Evolutionary conservation across 129 eudicot genomes (phyloP).

Genomic region (Scalesia atractyloides): DNA sequence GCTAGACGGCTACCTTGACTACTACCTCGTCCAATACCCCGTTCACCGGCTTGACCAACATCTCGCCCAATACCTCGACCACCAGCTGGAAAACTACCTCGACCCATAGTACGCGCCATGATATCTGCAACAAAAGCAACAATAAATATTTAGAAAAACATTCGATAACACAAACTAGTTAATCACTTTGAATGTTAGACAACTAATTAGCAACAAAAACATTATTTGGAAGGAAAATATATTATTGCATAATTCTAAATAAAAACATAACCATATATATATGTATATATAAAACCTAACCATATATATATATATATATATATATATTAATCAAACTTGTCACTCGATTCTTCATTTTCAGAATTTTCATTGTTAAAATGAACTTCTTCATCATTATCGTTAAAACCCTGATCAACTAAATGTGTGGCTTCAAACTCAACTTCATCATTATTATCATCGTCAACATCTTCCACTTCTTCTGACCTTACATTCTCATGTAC

Average conservation of each 20-base stretch:
- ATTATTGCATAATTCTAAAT: too few species aligned
- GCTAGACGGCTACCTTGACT: background rate
- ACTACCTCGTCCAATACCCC: background rate
- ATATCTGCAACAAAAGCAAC: background rate
- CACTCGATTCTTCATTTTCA: background rate
- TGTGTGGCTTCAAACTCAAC: background rate
- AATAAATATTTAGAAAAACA: too few species aligned
- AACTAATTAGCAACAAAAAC: background rate
- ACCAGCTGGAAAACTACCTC: background rate
- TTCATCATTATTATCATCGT: background rate
- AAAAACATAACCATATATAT: too few species aligned
- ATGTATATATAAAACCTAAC: too few species aligned
- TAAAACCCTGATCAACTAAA: background rate
- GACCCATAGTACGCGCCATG: background rate
- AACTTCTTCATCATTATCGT: background rate
- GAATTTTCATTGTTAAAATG: background rate
- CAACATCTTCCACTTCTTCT: background rate
- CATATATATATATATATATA: too few species aligned
- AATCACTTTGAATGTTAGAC: background rate
- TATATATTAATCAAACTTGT: background rate
- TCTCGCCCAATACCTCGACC: too few species aligned
- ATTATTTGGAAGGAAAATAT: too few species aligned
- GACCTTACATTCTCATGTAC: background rate
- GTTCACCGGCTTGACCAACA: background rate
- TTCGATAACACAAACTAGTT: too few species aligned